Percentiles rank a stretch among this genome's conserved stretches.
These are phyloP conservation scores for Bruguiera parviflora DNA, from an alignment of 345 rosid species.

Conservation along the genomic window DNA sequence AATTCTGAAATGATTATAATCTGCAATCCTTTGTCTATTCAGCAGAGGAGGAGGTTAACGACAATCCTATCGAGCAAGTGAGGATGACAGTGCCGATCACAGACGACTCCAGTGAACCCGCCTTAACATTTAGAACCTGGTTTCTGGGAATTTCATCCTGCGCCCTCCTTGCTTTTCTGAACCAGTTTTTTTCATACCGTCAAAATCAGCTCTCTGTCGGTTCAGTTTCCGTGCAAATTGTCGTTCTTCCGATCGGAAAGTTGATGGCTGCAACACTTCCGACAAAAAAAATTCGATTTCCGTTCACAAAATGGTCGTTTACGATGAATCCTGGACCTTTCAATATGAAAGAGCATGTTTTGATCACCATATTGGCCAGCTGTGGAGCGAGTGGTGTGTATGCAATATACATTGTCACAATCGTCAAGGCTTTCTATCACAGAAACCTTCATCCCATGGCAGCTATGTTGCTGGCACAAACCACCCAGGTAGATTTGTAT, in stretches of 20 bases:
- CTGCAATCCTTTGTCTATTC: background rate
- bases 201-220: conserved; percentile 25
- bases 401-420: conserved; percentile 27
- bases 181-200: conserved; percentile 41
- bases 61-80: conserved; percentile 35
- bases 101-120: conserved; percentile 36
- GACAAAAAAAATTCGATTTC: conserved; percentile 8
- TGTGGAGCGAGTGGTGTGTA: conserved; percentile 30
- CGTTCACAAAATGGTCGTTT: conserved; percentile 41
- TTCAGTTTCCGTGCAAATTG: conserved; percentile 39
- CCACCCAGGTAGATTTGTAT: conserved; percentile 53
- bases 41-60: conserved; percentile 20
- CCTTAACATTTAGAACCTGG: conserved; percentile 49
- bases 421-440: conserved; percentile 40
- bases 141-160: conserved; percentile 37
- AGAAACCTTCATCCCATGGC: conserved; percentile 25
- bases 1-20: no score
- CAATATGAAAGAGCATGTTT: conserved; percentile 44
- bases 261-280: conserved; percentile 46
- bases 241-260: conserved; percentile 40
- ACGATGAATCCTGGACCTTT: conserved; percentile 55
- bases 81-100: conserved; percentile 41
- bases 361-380: conserved; percentile 43
- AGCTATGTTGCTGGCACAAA: conserved; percentile 53
- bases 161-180: conserved; percentile 29